A percentile compares a stretch with the other conserved stretches of the same genome.
Evolutionary conservation across 306 rosid genomes (phyloP).

Genomic region (Cucurbita moschata): DNA sequence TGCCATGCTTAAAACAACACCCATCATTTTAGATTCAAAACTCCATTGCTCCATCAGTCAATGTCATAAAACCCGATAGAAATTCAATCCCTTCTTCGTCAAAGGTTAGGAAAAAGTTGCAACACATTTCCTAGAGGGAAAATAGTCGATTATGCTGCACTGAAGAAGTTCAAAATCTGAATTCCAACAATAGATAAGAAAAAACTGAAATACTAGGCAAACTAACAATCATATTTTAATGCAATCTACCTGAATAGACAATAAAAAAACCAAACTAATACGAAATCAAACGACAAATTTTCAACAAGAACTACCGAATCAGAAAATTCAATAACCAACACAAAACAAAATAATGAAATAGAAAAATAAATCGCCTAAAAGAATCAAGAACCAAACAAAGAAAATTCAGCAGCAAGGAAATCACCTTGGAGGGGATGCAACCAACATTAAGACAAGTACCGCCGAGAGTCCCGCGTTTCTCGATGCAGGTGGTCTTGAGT

Average conservation of each 20-base stretch:
- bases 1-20: neutral
- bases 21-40: neutral
- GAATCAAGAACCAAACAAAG: neutral
- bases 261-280: neutral
- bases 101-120: neutral
- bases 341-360: neutral
- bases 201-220: neutral
- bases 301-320: neutral
- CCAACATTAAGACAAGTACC: conserved; percentile 99
- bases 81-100: neutral
- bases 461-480: conserved; percentile 94
- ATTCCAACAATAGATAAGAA: neutral
- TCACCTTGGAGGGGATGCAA: conserved; percentile 96
- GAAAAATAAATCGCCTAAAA: neutral
- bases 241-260: neutral
- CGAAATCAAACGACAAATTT: neutral
- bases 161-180: neutral
- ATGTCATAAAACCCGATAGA: neutral
- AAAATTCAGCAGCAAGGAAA: neutral
- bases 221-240: neutral
- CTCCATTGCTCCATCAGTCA: neutral
- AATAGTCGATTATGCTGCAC: neutral
- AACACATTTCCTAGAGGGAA: neutral
- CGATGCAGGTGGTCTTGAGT: conserved; percentile 92
- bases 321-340: neutral